Conservation (phyloP, 345 rosid genomes). For the Eucalyptus cloeziana region DNA sequence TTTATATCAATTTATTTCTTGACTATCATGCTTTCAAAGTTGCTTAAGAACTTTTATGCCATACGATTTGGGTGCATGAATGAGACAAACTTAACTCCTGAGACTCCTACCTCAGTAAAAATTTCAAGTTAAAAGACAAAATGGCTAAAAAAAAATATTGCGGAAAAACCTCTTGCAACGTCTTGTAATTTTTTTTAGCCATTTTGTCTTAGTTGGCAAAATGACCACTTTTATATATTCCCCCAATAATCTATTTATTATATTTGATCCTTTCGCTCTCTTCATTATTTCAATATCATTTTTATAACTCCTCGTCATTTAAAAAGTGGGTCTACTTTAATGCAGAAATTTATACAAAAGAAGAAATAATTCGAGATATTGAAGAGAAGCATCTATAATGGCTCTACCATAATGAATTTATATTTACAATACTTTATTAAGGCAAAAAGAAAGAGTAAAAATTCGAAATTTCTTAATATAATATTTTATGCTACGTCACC, state of each 20-base stretch:
- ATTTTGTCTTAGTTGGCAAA: not conserved
- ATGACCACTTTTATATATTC: not conserved
- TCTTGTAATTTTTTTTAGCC: not conserved
- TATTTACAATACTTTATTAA: not conserved
- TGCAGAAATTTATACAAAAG: not conserved
- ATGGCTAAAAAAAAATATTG: no score
- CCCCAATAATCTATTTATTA: not conserved
- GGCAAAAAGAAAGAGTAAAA: not conserved
- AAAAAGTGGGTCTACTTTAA: not conserved
- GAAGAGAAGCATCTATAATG: not conserved
- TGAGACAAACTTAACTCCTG: not conserved
- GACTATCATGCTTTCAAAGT: not conserved
- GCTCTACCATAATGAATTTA: not conserved
- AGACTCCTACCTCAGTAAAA: not conserved
- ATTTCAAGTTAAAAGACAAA: not conserved
- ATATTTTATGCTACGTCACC: not conserved
- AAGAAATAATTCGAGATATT: not conserved
- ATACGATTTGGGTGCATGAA: not conserved
- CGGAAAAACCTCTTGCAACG: no score
- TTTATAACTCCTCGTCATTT: not conserved
- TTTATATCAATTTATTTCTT: not conserved
- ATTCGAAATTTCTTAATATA: not conserved
- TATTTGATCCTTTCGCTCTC: not conserved
- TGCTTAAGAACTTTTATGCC: not conserved
- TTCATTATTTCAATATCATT: not conserved